Conservation (phyloP, 257 asterid genomes). For the Plantago major region DNA sequence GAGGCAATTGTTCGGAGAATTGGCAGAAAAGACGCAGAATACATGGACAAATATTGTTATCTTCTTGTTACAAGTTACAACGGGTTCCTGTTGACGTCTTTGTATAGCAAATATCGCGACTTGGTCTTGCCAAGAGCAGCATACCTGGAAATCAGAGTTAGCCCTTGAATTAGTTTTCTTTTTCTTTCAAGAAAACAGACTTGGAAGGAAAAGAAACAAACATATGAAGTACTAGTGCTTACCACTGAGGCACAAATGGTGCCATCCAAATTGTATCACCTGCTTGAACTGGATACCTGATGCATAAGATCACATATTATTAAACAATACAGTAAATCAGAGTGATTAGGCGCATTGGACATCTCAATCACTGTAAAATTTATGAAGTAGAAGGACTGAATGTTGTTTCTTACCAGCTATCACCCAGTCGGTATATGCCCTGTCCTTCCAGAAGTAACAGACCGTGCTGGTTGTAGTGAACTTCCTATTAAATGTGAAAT, state of each 20-base stretch:
- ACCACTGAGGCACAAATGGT: slow-evolving; percentile 98
- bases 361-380: no score
- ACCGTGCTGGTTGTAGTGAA: slow-evolving; percentile 95
- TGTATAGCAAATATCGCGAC: slow-evolving; percentile 80
- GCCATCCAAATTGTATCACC: slow-evolving; percentile 99
- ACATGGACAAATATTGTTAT: no score
- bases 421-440: slow-evolving; percentile 89
- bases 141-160: slow-evolving; percentile 51
- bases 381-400: not conserved
- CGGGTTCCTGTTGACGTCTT: slow-evolving; percentile 87
- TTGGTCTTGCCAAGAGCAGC: slow-evolving; percentile 87
- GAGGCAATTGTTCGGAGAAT: no score
- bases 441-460: slow-evolving; percentile 90
- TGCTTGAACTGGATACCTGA: slow-evolving; percentile 93
- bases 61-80: slow-evolving; percentile 20
- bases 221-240: slow-evolving; percentile 20
- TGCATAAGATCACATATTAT: slow-evolving; percentile 8
- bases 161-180: not conserved
- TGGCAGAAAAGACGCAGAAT: no score
- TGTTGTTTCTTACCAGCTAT: slow-evolving; percentile 64
- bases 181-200: not conserved
- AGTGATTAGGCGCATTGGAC: no score
- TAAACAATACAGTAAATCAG: not conserved
- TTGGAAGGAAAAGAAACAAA: not conserved
- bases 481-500: slow-evolving; percentile 59